Conservation (phyloP, 768 basidiomycete species). For the Cystofilobasidium bisporidii region DNA sequence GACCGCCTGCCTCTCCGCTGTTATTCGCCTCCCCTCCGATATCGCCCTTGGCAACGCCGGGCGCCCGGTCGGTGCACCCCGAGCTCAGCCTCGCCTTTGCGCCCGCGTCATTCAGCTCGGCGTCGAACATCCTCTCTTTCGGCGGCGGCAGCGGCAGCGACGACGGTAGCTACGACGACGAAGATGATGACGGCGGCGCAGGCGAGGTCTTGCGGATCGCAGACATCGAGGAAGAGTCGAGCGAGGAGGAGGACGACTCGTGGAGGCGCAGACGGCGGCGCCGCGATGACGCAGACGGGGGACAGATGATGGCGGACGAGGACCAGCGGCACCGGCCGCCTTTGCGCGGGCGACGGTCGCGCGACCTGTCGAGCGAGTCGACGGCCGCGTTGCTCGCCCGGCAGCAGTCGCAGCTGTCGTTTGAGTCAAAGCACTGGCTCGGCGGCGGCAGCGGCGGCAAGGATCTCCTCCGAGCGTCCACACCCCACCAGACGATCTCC, state of each 20-base stretch:
- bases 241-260: background rate
- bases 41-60: background rate
- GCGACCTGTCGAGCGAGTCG: conserved; percentile 1
- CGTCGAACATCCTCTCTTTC: background rate
- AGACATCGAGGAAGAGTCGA: background rate
- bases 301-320: background rate
- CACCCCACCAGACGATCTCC: too few species aligned
- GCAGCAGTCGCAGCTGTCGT: background rate
- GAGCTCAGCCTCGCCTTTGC: background rate
- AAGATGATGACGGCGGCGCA: background rate
- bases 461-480: too few species aligned
- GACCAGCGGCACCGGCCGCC: conserved; percentile 3
- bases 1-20: too few species aligned
- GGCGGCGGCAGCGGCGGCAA: too few species aligned
- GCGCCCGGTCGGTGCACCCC: background rate
- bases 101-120: background rate
- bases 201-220: background rate
- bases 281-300: background rate
- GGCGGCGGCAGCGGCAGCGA: background rate
- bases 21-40: too few species aligned
- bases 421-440: background rate
- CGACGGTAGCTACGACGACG: background rate
- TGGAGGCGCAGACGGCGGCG: background rate
- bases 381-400: background rate
- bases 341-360: background rate